Evolutionary conservation across 768 basidiomycete genomes (phyloP).

Genomic region (Lactarius tabidus): DNA sequence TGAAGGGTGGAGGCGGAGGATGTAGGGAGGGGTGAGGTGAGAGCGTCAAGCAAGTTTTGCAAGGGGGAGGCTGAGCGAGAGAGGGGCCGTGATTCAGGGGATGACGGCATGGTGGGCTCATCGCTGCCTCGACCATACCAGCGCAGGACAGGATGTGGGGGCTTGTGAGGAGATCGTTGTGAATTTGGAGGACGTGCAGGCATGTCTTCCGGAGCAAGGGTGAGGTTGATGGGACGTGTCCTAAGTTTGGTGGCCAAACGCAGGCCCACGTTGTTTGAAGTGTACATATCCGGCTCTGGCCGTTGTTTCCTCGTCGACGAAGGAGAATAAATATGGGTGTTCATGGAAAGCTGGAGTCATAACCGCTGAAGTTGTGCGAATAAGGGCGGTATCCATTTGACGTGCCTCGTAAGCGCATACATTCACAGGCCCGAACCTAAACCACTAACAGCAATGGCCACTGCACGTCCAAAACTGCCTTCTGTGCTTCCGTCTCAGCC

Average conservation of each 20-base stretch:
- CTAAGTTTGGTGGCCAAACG: background rate
- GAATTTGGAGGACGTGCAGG: conserved; percentile 17
- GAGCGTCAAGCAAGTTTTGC: conserved; percentile 36
- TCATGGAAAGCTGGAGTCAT: background rate
- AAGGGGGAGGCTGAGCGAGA: conserved; percentile 28
- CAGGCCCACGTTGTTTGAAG: conserved; percentile 8
- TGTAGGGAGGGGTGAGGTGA: conserved; percentile 32
- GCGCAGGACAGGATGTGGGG: conserved; percentile 37
- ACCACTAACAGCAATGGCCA: background rate
- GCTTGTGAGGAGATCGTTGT: conserved; percentile 16
- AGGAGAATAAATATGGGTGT: background rate
- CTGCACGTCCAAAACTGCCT: conserved; percentile 23
- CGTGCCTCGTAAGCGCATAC: background rate
- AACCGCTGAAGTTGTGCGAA: background rate
- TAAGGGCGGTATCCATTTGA: background rate
- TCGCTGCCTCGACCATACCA: conserved; percentile 41
- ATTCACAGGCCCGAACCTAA: background rate
- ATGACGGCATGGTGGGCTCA: conserved; percentile 42
- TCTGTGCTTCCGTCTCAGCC: conserved; percentile 26
- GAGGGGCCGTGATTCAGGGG: background rate
- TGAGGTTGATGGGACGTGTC: background rate
- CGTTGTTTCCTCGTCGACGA: background rate
- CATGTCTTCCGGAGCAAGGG: conserved; percentile 10
- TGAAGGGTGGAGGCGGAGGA: conserved; percentile 28
- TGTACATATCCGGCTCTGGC: conserved; percentile 10